Evolutionary conservation across 2,329 filamentous ascomycete species (phyloP), one percentile per base, ranked within the genome.

Genomic region (Exophiala viscosa): DNA sequence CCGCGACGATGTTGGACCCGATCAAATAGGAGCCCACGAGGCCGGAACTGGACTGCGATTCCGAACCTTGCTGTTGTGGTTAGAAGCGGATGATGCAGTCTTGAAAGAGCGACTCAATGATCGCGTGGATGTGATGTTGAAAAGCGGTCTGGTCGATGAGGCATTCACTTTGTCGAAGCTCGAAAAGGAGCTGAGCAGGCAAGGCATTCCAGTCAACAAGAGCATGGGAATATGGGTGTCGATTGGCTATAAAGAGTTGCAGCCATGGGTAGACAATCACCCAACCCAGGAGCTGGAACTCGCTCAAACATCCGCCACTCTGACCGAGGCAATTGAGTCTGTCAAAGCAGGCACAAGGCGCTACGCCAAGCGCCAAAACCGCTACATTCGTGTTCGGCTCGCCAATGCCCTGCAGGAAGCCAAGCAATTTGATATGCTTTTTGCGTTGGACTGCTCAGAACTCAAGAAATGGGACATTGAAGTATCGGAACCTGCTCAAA

Each of bases 171-270:
- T 71, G 13, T 60, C 69, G 3, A 28, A 45, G 13, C 20, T 49
- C 23, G 54, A 58, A 18, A 36, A 52, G n/a, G 45, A 45, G 2
- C 69, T 77, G 48, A 66, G 73, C 43, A 66, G 72, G 0, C 64
- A 72, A 1, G 85, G 83, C 0, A 69, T 75, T 1, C 59, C 69
- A 0, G 70, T 93, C 1, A 90, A 97, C 65, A 78, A 83, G 59
- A 87, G 82, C 1, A 83, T 85, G 48, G 95, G 93, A 0, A 95
- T 99, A 39, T 99, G 92, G 90, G 87, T 95, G 48, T 93, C 91
- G 1, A 99, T 99, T 57, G 93, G 93, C 1, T 96, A 90, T 71
- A 96, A 95, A 67, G 90, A 99, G 66, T 87, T 97, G 65, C 80
- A 87, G 52, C 77, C 82, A 0, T 96, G 90, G 64, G 72, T 91